These are phyloP conservation scores for Ceratobasidium sp. DNA, from an alignment of 1,284 basidiomycete species.

Conservation along the genomic window DNA sequence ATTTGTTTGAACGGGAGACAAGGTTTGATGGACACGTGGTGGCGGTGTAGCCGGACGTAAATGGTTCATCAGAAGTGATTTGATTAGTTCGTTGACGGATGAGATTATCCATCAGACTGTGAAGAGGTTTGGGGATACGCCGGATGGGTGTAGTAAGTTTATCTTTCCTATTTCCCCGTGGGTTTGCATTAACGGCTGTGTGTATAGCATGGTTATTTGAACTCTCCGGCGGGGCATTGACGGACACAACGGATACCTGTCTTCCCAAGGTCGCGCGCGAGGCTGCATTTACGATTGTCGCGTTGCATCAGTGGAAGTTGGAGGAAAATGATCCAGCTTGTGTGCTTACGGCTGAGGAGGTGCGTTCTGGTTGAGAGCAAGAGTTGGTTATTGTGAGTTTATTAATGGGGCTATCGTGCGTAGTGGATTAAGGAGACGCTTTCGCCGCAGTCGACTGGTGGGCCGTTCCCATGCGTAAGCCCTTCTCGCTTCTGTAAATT, in stretches of 20 bases:
- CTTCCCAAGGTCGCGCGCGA: constrained; percentile 82
- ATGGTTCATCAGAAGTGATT: constrained; percentile 89
- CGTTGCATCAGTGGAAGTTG: constrained; percentile 93
- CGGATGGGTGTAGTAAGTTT: constrained; percentile 86
- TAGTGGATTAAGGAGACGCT: constrained; percentile 85
- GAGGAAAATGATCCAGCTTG: constrained; percentile 83
- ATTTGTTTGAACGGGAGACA: not conserved
- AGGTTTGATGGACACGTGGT: constrained; percentile 49
- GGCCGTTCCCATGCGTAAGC: constrained; percentile 85
- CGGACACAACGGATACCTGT: constrained; percentile 78
- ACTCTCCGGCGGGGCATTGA: constrained; percentile 84
- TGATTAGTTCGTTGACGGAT: constrained; percentile 85
- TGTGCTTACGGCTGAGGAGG: constrained; percentile 83
- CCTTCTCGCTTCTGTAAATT: constrained; percentile 35
- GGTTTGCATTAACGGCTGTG: constrained; percentile 1
- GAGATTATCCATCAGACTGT: constrained; percentile 89
- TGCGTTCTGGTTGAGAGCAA: constrained; percentile 55
- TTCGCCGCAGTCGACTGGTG: constrained; percentile 76
- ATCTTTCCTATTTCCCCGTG: constrained; percentile 13
- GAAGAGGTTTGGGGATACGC: constrained; percentile 81
- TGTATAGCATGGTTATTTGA: constrained; percentile 88
- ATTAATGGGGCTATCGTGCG: too few species aligned
- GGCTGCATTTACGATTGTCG: constrained; percentile 86
- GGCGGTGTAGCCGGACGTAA: constrained; percentile 74
- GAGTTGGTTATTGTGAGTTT: too few species aligned